A percentile compares a stretch with the other conserved stretches of the same genome.
Evolutionary conservation across 148 eudicot genomes (phyloP).

Genomic region (Fagopyrum esculentum): DNA sequence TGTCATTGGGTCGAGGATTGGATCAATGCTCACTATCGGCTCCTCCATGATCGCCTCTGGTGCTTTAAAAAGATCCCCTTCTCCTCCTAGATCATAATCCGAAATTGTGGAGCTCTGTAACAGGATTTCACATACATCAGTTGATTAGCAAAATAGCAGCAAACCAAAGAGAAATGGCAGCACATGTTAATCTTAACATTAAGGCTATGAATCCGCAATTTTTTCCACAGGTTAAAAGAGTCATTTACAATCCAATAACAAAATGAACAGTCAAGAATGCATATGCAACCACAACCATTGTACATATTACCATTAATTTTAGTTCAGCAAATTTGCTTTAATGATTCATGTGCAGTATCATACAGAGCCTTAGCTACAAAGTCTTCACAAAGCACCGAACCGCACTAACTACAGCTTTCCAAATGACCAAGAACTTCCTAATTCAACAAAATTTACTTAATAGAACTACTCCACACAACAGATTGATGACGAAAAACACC

Average conservation of each 20-base stretch:
- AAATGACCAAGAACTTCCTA: neutral
- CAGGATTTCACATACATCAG: constrained; percentile 13
- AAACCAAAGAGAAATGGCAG: no score
- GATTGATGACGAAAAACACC: neutral
- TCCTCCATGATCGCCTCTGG: constrained; percentile 79
- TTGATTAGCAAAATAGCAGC: neutral
- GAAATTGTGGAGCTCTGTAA: constrained; percentile 44
- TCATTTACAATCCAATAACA: no score
- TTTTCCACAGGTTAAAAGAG: no score
- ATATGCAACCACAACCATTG: neutral
- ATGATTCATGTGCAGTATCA: neutral
- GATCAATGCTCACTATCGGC: constrained; percentile 49
- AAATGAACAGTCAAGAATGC: neutral
- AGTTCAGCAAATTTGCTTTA: neutral
- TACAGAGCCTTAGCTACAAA: neutral
- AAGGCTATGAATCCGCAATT: neutral
- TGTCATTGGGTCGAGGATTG: constrained; percentile 30
- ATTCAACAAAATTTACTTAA: neutral
- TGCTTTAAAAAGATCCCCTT: constrained; percentile 88
- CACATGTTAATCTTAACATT: neutral
- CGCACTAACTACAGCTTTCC: neutral
- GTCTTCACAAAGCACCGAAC: neutral
- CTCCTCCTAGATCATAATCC: constrained; percentile 87
- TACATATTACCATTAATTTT: neutral
- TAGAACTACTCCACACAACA: neutral